Evolutionary conservation across 768 basidiomycete species (phyloP).

Genomic region (Pisolithus albus): DNA sequence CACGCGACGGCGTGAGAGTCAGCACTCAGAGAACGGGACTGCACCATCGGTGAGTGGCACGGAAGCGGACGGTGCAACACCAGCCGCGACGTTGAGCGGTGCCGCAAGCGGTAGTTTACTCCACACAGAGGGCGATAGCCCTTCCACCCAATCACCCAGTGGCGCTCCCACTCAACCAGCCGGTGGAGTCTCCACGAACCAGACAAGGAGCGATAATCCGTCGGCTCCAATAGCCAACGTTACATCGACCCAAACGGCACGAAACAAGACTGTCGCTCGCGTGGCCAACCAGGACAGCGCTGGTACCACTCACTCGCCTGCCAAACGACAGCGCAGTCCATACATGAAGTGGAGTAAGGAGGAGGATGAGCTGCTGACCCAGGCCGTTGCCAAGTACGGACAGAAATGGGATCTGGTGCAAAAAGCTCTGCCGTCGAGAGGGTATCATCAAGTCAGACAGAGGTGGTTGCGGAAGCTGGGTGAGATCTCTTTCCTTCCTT

Average conservation of each 20-base stretch:
- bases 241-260: not conserved
- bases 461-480: constrained; percentile 38
- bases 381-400: constrained; percentile 36
- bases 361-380: constrained; percentile 31
- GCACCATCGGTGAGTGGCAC: not conserved
- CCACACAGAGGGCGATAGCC: too few relatives aligned
- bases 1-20: not conserved
- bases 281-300: constrained; percentile 26
- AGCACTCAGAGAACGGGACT: constrained; percentile 5
- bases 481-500: constrained; percentile 5
- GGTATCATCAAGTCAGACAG: constrained; percentile 38
- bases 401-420: constrained; percentile 37
- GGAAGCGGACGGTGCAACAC: too few relatives aligned
- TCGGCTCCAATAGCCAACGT: not conserved
- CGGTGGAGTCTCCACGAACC: not conserved
- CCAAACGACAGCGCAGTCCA: constrained; percentile 32
- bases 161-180: too few relatives aligned
- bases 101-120: too few relatives aligned
- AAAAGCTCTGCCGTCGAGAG: constrained; percentile 33
- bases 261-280: constrained; percentile 18
- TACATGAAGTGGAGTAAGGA: constrained; percentile 40
- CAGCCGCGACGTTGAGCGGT: too few relatives aligned
- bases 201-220: not conserved
- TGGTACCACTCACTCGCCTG: constrained; percentile 8
- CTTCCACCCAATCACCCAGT: too few relatives aligned